Base-by-base conservation (phyloP, 257 asterid genomes). In the Capsicum pubescens region DNA sequence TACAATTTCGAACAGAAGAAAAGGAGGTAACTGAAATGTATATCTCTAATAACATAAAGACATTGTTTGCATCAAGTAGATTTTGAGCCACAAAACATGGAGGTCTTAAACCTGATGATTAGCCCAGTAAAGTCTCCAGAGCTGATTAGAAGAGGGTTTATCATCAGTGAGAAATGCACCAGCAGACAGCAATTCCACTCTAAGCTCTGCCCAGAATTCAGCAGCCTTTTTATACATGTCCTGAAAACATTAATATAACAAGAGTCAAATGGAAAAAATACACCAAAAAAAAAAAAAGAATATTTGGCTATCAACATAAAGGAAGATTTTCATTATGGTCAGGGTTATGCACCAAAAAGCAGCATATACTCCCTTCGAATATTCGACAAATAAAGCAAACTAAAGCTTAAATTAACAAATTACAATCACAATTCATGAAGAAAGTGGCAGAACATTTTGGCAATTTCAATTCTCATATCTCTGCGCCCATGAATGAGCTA, bases 51-150 rank as follows among this genome's bases (percentile, higher is more conserved):
- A 54, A 77, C 32, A 54, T 54, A 54, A 54, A 54, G 81, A 32
- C 64, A 54, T 77, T 77, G 87, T 83, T 72, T 84, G 84, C 87
- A 77, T 36, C 35, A 81, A 46, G 46, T 81, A 60, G 77, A 14
- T 46, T 63, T 44, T 60, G 83, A 79, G 60, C 64, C 83, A 74
- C 35, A 21, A 79, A 63, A n/a, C 79, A 55, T 39, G 67, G 85
- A 89, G 60, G 84, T 82, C 63, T 50, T 54, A 58, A 86, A 97
- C 98, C 98, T 97, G 99, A 88, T 97, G 99, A 84, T 85, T 95
- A 9, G 98, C 97, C 99, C 99, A 97, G 90, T 93, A 97, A 89
- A 95, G 88, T 91, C 99, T 92, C 99, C 99, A 97, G 57, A 97
- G 48, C 87, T 92, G 95, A 88, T 94, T 92, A 63, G 95, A 86